Evolutionary conservation across 352 stramenopile genomes (phyloP).

Genomic region (Phytophthora pluvialis): DNA sequence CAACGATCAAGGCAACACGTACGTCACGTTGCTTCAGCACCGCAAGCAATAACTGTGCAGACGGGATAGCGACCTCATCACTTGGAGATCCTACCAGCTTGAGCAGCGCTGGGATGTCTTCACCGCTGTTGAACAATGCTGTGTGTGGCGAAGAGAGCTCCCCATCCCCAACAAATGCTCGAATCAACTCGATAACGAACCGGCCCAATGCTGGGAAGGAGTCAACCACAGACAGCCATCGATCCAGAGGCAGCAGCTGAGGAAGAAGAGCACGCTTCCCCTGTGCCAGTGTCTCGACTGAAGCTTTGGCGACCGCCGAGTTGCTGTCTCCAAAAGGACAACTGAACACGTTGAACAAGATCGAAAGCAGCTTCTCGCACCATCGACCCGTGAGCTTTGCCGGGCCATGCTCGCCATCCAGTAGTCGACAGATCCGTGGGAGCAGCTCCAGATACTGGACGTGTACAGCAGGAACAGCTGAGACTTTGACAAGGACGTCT

Average conservation of each 20-base stretch:
- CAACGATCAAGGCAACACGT: constrained; percentile 70
- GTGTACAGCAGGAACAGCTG: constrained; percentile 41
- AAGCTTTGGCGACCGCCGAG: not conserved
- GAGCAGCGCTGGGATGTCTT: constrained; percentile 59
- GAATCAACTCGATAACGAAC: constrained; percentile 64
- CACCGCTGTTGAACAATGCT: constrained; percentile 58
- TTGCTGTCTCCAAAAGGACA: constrained; percentile 29
- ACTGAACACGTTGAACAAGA: constrained; percentile 75
- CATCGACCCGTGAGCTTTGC: constrained; percentile 25
- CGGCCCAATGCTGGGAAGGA: constrained; percentile 38
- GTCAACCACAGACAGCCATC: constrained; percentile 53
- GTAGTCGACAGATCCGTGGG: constrained; percentile 30
- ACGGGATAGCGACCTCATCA: constrained; percentile 49
- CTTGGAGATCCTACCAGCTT: constrained; percentile 39
- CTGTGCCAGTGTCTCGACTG: constrained; percentile 24
- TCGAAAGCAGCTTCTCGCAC: constrained; percentile 47
- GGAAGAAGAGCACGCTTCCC: constrained; percentile 48
- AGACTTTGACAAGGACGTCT: constrained; percentile 56
- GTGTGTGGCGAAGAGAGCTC: constrained; percentile 29
- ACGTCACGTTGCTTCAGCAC: constrained; percentile 55
- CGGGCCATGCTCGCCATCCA: constrained; percentile 26
- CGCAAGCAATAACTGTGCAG: constrained; percentile 53
- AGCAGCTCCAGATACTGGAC: constrained; percentile 48
- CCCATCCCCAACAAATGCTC: constrained; percentile 45
- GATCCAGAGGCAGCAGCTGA: constrained; percentile 59